These are phyloP conservation scores for Phytopythium boreale DNA, from an alignment of 352 stramenopile genomes.

Conservation along the genomic window DNA sequence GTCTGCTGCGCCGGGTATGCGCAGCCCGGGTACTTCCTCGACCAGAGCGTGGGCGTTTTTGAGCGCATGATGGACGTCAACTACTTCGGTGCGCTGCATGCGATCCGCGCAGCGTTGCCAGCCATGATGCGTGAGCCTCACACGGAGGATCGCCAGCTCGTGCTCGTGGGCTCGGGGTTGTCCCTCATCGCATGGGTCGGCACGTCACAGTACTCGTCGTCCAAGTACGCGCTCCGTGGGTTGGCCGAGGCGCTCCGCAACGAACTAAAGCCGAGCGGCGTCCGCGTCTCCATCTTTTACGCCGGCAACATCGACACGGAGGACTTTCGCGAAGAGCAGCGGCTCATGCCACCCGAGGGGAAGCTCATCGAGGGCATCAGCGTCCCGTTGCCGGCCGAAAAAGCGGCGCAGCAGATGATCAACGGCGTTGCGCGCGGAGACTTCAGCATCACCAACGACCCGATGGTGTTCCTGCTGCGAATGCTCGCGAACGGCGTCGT, in stretches of 20 bases:
- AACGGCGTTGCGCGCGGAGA: conserved; percentile 33
- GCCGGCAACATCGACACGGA: conserved; percentile 48
- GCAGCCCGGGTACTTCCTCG: conserved; percentile 51
- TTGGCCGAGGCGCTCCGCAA: conserved; percentile 56
- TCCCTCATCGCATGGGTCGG: conserved; percentile 51
- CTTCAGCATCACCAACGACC: conserved; percentile 55
- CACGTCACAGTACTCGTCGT: conserved; percentile 30
- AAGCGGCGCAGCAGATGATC: conserved; percentile 31
- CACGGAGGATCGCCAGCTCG: conserved; percentile 24
- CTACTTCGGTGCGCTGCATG: conserved; percentile 53
- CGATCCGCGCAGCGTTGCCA: conserved; percentile 40
- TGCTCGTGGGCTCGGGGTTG: conserved; percentile 44
- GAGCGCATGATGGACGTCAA: conserved; percentile 54
- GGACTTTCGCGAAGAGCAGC: conserved; percentile 32
- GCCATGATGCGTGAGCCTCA: conserved; percentile 26
- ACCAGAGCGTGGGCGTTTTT: conserved; percentile 36
- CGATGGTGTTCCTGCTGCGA: conserved; percentile 36
- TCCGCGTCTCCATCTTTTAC: conserved; percentile 40
- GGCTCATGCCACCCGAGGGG: conserved; percentile 34
- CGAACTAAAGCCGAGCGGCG: conserved; percentile 34
- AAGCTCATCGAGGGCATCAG: conserved; percentile 41
- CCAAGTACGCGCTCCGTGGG: conserved; percentile 55
- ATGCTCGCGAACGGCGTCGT: conserved; percentile 43
- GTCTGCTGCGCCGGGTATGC: conserved; percentile 43
- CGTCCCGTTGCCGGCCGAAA: conserved; percentile 19